These are phyloP conservation scores for Apiospora malaysiana DNA, from an alignment of 2,329 filamentous ascomycete genomes.

Conservation along the genomic window DNA sequence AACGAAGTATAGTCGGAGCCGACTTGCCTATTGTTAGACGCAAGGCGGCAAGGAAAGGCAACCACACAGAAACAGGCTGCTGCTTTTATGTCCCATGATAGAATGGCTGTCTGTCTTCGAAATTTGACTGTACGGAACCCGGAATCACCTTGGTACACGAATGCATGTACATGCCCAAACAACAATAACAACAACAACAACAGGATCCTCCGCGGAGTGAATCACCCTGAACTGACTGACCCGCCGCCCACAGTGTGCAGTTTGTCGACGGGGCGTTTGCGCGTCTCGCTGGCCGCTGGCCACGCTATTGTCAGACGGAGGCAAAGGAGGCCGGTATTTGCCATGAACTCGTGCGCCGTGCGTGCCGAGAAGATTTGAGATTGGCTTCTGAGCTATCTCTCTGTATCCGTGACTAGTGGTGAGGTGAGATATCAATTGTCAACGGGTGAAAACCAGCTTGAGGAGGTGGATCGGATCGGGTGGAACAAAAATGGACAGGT, in stretches of 20 bases:
- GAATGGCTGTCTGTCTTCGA: no score
- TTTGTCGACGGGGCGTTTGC: background rate
- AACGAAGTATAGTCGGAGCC: background rate
- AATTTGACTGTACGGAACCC: no score
- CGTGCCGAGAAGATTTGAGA: background rate
- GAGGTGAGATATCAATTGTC: background rate
- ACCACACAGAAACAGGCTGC: background rate
- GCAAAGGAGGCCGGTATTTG: background rate
- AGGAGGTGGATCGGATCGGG: background rate
- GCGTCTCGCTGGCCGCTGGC: background rate
- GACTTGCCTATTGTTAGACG: background rate
- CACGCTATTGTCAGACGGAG: background rate
- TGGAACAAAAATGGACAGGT: background rate
- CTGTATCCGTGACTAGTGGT: no score
- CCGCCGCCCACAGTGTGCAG: background rate
- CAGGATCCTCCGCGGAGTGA: background rate
- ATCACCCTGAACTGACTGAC: background rate
- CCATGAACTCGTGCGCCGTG: background rate
- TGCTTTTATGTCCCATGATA: background rate
- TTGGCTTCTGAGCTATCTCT: background rate
- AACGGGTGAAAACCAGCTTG: background rate
- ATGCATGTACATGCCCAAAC: no score
- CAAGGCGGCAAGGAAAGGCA: background rate
- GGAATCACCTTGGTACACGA: background rate
- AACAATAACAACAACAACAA: no score